phyloP scores from a whole-genome alignment of 225 moss, liverwort and hornwort genomes.

The Asterella californica region DNA sequence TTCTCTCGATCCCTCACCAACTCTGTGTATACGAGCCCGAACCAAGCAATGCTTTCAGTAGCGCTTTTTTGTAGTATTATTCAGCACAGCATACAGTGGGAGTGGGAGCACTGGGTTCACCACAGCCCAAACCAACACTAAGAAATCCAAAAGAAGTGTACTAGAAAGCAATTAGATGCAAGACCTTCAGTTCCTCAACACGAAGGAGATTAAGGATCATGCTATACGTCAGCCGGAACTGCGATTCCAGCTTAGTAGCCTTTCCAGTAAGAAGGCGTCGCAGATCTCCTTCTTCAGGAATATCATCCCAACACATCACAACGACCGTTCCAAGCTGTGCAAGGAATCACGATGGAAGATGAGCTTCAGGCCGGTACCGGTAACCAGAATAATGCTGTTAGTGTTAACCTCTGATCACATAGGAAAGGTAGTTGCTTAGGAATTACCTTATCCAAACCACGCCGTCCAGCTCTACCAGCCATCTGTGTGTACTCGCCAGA shows the following conservation, averaged over 20 bases:
- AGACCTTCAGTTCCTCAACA: constrained; percentile 91
- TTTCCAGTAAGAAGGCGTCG: constrained; percentile 87
- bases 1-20: constrained; percentile 99
- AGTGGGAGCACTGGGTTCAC: too few relatives aligned
- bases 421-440: too few relatives aligned
- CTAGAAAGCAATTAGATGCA: neutral
- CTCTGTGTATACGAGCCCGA: too few relatives aligned
- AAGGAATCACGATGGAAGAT: neutral
- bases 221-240: constrained; percentile 97
- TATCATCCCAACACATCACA: constrained; percentile 99
- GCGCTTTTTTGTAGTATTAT: too few relatives aligned
- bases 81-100: too few relatives aligned
- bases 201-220: constrained; percentile 98
- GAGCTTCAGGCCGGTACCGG: neutral
- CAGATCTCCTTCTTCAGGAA: constrained; percentile 96
- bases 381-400: too few relatives aligned
- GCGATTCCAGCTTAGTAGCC: constrained; percentile 94
- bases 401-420: neutral
- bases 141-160: too few relatives aligned
- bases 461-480: constrained; percentile 98
- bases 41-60: too few relatives aligned
- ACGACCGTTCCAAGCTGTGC: constrained; percentile 92
- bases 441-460: constrained; percentile 90
- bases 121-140: too few relatives aligned
- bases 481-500: constrained; percentile 99